Percentiles rank a stretch among this genome's conserved stretches.
These are phyloP conservation scores for Rhodotorula mucilaginosa DNA, from an alignment of 1,284 basidiomycete genomes.

Conservation along the genomic window DNA sequence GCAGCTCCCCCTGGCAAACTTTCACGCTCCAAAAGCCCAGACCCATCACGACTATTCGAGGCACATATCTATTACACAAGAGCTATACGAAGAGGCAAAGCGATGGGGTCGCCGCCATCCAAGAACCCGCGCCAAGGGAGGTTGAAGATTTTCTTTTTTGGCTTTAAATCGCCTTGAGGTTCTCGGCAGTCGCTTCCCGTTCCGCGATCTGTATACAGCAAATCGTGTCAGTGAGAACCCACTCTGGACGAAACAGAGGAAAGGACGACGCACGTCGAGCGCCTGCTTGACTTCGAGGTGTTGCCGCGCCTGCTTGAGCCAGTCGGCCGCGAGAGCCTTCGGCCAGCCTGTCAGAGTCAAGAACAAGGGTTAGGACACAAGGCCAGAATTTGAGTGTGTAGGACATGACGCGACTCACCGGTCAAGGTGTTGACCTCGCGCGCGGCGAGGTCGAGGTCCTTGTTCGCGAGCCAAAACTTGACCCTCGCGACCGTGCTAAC, in stretches of 20 bases:
- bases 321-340: conserved; percentile 77
- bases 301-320: conserved; percentile 84
- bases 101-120: no score
- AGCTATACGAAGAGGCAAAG: no score
- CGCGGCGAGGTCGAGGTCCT: conserved; percentile 86
- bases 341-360: conserved; percentile 64
- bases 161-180: conserved; percentile 30
- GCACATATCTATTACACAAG: no score
- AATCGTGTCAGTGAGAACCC: not conserved
- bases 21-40: no score
- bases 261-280: conserved; percentile 61
- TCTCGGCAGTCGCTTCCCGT: conserved; percentile 38
- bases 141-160: no score
- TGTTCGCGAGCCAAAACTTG: conserved; percentile 85
- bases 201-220: conserved; percentile 24
- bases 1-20: not conserved
- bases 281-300: conserved; percentile 91
- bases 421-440: conserved; percentile 87
- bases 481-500: conserved; percentile 81
- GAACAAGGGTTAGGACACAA: not conserved
- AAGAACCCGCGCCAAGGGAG: no score
- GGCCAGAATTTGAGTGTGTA: not conserved
- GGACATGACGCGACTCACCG: conserved; percentile 46
- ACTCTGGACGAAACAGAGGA: not conserved
- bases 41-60: no score